Evolutionary conservation across 202 grass and related monocot genomes (phyloP).

Genomic region (Digitaria exilis): DNA sequence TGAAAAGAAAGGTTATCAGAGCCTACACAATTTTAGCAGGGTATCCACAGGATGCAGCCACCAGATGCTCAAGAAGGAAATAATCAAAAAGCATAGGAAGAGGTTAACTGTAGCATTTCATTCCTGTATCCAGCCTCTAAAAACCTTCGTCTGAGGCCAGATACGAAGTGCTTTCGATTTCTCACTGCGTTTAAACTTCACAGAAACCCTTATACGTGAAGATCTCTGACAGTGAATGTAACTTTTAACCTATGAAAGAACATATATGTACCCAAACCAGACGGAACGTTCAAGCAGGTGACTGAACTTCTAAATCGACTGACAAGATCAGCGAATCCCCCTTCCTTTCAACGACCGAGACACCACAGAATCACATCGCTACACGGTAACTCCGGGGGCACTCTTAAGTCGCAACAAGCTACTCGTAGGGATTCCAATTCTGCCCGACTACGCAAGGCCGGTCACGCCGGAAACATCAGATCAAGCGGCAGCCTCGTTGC

Average conservation of each 20-base stretch:
- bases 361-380: constrained; percentile 7
- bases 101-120: constrained; percentile 37
- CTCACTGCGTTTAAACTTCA: constrained; percentile 68
- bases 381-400: not conserved
- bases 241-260: not conserved
- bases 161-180: constrained; percentile 39
- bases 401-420: not conserved
- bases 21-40: not conserved
- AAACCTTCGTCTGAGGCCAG: constrained; percentile 28
- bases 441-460: not conserved
- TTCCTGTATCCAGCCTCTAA: constrained; percentile 19
- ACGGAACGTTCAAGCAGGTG: not conserved
- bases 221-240: constrained; percentile 56
- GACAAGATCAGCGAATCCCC: constrained; percentile 12
- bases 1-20: constrained; percentile 36
- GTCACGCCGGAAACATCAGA: not conserved
- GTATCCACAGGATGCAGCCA: constrained; percentile 2
- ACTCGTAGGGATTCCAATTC: not conserved
- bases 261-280: not conserved
- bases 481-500: not conserved
- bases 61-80: not conserved
- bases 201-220: constrained; percentile 43
- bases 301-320: constrained; percentile 20
- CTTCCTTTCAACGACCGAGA: not conserved
- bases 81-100: not conserved